phyloP scores from a whole-genome alignment of 371 early-diverging fungal genomes.

The Nematocida major region DNA sequence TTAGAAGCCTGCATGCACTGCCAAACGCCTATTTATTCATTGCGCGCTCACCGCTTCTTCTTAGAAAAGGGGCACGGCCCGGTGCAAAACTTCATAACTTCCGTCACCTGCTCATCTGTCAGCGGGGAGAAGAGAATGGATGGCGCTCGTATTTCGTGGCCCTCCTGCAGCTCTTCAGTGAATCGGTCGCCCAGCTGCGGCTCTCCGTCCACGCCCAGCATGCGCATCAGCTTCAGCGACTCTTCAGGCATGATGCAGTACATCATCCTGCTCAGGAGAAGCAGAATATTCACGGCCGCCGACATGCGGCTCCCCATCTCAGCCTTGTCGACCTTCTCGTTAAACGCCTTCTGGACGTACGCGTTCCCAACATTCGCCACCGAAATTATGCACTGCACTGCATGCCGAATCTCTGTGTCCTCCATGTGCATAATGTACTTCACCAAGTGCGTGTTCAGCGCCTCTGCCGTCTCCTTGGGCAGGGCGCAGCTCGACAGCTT shows the following conservation, averaged over 20 bases:
- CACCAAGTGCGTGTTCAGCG: conserved; percentile 72
- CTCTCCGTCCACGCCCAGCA: neutral
- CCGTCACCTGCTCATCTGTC: conserved; percentile 2
- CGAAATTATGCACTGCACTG: conserved; percentile 77
- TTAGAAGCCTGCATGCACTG: no score
- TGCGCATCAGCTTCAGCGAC: neutral
- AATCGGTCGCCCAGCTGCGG: neutral
- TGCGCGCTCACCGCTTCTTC: neutral
- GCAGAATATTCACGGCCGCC: neutral
- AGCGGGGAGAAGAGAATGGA: conserved; percentile 34
- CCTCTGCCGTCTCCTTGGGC: conserved; percentile 68
- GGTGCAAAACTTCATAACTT: conserved; percentile 11
- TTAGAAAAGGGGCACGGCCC: conserved; percentile 15
- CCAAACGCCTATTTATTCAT: neutral
- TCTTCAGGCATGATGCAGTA: conserved; percentile 10
- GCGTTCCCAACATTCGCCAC: conserved; percentile 84
- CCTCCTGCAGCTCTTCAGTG: conserved; percentile 5
- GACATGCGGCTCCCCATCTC: conserved; percentile 71
- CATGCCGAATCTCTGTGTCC: conserved; percentile 74
- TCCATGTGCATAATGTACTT: conserved; percentile 76
- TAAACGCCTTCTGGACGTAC: conserved; percentile 73
- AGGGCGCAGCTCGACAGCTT: conserved; percentile 69
- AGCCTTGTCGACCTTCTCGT: conserved; percentile 75
- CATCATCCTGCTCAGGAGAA: conserved; percentile 10
- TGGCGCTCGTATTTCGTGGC: neutral